Evolutionary conservation across 768 basidiomycete species (phyloP).

Genomic region (Tylopilus subfusipes): DNA sequence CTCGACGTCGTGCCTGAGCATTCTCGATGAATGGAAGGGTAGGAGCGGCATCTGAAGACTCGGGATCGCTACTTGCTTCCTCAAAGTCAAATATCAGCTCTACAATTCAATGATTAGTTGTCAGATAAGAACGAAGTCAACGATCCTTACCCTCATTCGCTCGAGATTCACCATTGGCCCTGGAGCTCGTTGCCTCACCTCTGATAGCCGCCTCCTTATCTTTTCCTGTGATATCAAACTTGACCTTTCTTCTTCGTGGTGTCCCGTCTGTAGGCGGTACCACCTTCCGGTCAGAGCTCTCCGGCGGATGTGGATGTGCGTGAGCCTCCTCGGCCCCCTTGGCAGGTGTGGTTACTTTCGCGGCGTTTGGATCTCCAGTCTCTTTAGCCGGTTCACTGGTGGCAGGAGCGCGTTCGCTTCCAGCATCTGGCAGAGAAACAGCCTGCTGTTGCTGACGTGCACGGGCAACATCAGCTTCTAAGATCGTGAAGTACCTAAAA

Average conservation of each 20-base stretch:
- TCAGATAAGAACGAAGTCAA: not conserved
- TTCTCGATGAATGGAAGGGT: conserved; percentile 36
- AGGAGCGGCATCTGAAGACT: conserved; percentile 33
- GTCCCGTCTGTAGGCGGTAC: conserved; percentile 31
- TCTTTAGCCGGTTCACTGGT: conserved; percentile 7
- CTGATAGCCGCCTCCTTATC: conserved; percentile 38
- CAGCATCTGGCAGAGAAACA: conserved; percentile 1
- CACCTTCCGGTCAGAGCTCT: conserved; percentile 21
- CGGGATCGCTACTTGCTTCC: conserved; percentile 39
- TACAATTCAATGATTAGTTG: conserved; percentile 22
- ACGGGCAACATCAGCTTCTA: conserved; percentile 39
- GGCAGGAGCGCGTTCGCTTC: conserved; percentile 11
- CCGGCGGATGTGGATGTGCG: conserved; percentile 15
- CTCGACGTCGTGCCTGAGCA: conserved; percentile 14
- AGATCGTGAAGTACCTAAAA: conserved; percentile 44
- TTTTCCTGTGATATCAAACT: conserved; percentile 58
- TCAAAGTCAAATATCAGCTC: conserved; percentile 74
- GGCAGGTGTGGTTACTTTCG: conserved; percentile 5
- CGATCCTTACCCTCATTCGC: conserved; percentile 45
- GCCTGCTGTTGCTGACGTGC: conserved; percentile 22
- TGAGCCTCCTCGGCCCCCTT: conserved; percentile 11
- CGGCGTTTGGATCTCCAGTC: conserved; percentile 10
- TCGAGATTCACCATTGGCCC: conserved; percentile 31
- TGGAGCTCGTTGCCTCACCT: conserved; percentile 38
- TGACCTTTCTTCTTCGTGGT: conserved; percentile 60